Evolutionary conservation across 495 filamentous ascomycete genomes (phyloP), one percentile per base, ranked within the genome.

Genomic region (Aspergillus steynii): DNA sequence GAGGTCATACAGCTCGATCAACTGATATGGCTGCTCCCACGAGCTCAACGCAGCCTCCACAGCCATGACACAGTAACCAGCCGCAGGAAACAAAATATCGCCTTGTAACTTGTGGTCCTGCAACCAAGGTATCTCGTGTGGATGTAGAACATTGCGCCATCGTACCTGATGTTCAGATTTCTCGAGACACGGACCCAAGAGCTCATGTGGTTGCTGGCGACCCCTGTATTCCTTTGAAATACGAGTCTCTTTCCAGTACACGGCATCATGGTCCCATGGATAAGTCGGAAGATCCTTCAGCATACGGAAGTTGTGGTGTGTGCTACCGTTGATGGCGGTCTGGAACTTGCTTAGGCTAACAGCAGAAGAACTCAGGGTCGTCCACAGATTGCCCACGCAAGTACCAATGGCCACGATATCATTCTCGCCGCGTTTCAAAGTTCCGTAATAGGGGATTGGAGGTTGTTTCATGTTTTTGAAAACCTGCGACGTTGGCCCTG

Each of bases 1-100:
- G 1, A 79, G 28, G 54, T 79, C 59, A 0, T 71, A 32, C n/a
- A 79, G 32, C 37, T 80, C 74, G 14, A 77, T 56, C 29, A 79
- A 56, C 6, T 59, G 51, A 9, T 76, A 64, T 1, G 55, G 53
- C 4, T 50, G 51, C 28, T 53, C 50, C 2, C 14, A 26, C 0
- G 9, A 59, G 53, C 26, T 67, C 32, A 2, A n/a, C 20, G 67
- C 48, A 2, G 83, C 79, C 59, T 91, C 87, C 0, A 87, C 53
- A 1, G 82, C 84, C 73, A 85, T 85, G 3, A 79, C 72, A 29
- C 86, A 63, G 58, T 83, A 89, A 0, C 79, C 83, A 6, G 85
- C 80, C 54, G 79, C 83, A n/a, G 89, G 88, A 60, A 87, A 87
- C 1, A 91, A 68, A 1, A 70, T 61, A 56, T 81, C 71, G 0